Percentiles rank a stretch among this genome's conserved stretches.
These are phyloP conservation scores for Stagonosporopsis rhizophila DNA, from an alignment of 2,329 filamentous ascomycete species.

Conservation along the genomic window DNA sequence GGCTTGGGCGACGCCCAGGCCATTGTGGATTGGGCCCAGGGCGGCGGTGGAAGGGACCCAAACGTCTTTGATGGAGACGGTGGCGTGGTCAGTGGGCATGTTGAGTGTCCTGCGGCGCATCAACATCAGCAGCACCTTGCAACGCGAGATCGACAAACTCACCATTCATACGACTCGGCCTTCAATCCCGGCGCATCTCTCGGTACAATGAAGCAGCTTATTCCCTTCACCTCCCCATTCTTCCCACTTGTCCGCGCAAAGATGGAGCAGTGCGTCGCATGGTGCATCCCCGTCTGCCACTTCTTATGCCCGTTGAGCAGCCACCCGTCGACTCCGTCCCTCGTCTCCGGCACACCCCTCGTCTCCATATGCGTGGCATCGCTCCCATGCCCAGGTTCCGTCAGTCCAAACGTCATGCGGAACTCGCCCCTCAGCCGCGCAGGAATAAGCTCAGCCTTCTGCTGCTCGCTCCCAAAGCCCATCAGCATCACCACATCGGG, in stretches of 20 bases:
- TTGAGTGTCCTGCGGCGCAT: slow-evolving; percentile 61
- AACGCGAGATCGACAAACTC: not conserved
- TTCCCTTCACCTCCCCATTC: slow-evolving; percentile 62
- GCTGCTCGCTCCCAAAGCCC: slow-evolving; percentile 64
- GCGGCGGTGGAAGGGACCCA: slow-evolving; percentile 62
- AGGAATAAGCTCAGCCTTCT: slow-evolving; percentile 62
- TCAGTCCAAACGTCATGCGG: slow-evolving; percentile 67
- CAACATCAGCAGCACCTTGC: slow-evolving; percentile 7
- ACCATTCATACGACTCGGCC: slow-evolving; percentile 66
- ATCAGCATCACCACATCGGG: slow-evolving; percentile 68
- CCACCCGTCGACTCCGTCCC: slow-evolving; percentile 57
- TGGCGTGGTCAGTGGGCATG: slow-evolving; percentile 72
- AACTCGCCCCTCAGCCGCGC: slow-evolving; percentile 62
- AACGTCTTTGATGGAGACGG: slow-evolving; percentile 64
- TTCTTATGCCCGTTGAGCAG: slow-evolving; percentile 66
- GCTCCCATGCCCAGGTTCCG: slow-evolving; percentile 67
- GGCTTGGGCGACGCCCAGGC: slow-evolving; percentile 67
- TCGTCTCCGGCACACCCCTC: slow-evolving; percentile 54
- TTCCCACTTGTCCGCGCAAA: slow-evolving; percentile 66
- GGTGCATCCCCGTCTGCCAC: slow-evolving; percentile 71
- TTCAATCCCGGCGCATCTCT: slow-evolving; percentile 59
- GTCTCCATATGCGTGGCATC: slow-evolving; percentile 70
- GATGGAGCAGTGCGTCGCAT: slow-evolving; percentile 67
- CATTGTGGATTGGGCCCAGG: slow-evolving; percentile 61
- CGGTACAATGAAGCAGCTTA: slow-evolving; percentile 68